Evolutionary conservation across 2,329 filamentous ascomycete genomes (phyloP).

Genomic region (Sordariomycetes sp.): DNA sequence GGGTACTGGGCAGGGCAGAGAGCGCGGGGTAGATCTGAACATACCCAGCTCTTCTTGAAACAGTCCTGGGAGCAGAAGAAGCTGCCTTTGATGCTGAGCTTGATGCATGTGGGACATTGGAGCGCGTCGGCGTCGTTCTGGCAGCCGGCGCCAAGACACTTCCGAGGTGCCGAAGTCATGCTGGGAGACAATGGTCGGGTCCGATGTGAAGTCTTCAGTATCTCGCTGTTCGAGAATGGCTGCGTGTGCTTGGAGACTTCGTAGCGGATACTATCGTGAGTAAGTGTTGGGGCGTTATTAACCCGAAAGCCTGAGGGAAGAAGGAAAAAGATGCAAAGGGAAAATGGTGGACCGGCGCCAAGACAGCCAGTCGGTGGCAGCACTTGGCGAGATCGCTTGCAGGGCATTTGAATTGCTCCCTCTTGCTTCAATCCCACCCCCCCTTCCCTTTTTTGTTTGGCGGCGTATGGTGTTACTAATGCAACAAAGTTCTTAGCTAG

Average conservation of each 20-base stretch:
- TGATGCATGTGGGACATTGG: slow-evolving; percentile 92
- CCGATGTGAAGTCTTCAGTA: not conserved
- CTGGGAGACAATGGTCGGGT: slow-evolving; percentile 2
- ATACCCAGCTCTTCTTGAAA: slow-evolving; percentile 98
- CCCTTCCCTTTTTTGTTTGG: no score
- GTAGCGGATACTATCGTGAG: not conserved
- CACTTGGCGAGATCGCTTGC: no score
- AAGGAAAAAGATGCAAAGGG: not conserved
- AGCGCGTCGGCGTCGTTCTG: slow-evolving; percentile 74
- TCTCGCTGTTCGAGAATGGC: not conserved
- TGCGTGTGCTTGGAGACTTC: not conserved
- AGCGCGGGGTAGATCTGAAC: slow-evolving; percentile 16
- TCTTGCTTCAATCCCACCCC: no score
- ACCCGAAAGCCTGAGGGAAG: not conserved
- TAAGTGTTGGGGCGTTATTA: not conserved
- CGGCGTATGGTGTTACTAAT: no score
- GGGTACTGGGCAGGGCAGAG: not conserved
- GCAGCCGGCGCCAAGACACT: slow-evolving; percentile 77
- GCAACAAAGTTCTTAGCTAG: no score
- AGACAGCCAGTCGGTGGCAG: no score
- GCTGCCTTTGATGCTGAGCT: slow-evolving; percentile 76
- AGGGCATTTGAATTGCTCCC: no score
- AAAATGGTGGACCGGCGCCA: no score
- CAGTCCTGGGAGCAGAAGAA: slow-evolving; percentile 98
- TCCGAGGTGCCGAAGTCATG: slow-evolving; percentile 46